Evolutionary conservation across 495 filamentous ascomycete species (phyloP).

Genomic region (Cladorrhinum samala): DNA sequence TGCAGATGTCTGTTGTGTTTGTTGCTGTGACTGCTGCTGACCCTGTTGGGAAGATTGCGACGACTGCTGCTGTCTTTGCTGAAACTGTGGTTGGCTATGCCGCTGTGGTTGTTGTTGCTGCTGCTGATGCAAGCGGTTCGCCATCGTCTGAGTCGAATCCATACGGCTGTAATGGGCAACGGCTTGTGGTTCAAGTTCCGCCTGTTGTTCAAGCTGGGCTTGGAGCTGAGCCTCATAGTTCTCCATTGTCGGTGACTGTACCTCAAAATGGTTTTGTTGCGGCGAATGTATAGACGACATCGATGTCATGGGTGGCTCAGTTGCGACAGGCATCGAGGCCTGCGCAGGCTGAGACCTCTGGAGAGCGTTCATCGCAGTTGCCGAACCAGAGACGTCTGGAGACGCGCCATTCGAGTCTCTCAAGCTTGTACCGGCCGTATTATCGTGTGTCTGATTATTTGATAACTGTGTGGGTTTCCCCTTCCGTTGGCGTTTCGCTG

Average conservation of each 20-base stretch:
- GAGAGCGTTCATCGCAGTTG: neutral
- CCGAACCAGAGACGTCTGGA: neutral
- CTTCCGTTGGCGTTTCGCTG: conserved; percentile 24
- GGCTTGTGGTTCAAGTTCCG: conserved; percentile 16
- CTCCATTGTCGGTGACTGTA: conserved; percentile 29
- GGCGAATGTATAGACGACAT: conserved; percentile 20
- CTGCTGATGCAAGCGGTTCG: conserved; percentile 19
- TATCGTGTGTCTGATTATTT: too few relatives aligned
- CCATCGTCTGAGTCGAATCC: conserved; percentile 10
- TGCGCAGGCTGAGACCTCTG: conserved; percentile 4
- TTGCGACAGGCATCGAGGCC: neutral
- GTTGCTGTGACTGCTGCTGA: conserved; percentile 14
- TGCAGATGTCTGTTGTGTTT: conserved; percentile 13
- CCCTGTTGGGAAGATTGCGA: conserved; percentile 17
- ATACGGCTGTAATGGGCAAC: conserved; percentile 9
- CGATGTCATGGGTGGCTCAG: conserved; percentile 9
- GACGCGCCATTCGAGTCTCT: too few relatives aligned
- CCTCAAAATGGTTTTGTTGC: conserved; percentile 21
- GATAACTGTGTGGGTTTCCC: too few relatives aligned
- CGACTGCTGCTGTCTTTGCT: conserved; percentile 21
- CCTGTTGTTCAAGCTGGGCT: conserved; percentile 25
- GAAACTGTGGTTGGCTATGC: too few relatives aligned
- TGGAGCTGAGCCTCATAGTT: conserved; percentile 29
- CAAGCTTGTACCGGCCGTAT: neutral
- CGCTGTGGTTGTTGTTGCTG: conserved; percentile 22